A percentile compares a stretch with the other conserved stretches of the same genome.
phyloP scores from a whole-genome alignment of 2,329 filamentous ascomycete species.

The Hymenoscyphus scutula region DNA sequence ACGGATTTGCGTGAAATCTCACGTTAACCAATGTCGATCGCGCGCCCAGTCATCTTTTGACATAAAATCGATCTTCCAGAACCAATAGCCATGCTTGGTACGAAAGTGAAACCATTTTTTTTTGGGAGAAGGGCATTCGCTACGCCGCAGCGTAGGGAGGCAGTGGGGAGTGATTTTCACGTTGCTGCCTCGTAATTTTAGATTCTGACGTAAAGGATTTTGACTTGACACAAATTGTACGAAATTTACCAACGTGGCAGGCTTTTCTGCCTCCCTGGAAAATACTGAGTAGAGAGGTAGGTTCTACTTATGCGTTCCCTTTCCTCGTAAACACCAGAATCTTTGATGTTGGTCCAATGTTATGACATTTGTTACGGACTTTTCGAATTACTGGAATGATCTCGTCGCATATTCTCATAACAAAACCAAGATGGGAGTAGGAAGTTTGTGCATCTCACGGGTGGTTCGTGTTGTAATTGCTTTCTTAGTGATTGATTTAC shows the following conservation, averaged over 20 bases:
- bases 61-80: no score
- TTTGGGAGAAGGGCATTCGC: no score
- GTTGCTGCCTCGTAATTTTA: no score
- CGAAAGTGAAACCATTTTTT: no score
- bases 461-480: neutral
- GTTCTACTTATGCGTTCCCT: neutral
- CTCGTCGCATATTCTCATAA: neutral
- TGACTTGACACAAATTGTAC: no score
- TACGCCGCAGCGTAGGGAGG: no score
- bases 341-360: neutral
- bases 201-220: no score
- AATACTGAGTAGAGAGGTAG: neutral
- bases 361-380: neutral
- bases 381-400: neutral
- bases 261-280: neutral
- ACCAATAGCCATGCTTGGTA: no score
- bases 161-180: no score
- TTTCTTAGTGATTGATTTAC: neutral
- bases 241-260: neutral
- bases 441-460: neutral
- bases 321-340: neutral
- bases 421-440: neutral
- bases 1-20: no score
- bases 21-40: no score
- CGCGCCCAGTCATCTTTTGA: no score